phyloP scores from a whole-genome alignment of 345 rosid genomes.

The Moricandia moricandioides region DNA sequence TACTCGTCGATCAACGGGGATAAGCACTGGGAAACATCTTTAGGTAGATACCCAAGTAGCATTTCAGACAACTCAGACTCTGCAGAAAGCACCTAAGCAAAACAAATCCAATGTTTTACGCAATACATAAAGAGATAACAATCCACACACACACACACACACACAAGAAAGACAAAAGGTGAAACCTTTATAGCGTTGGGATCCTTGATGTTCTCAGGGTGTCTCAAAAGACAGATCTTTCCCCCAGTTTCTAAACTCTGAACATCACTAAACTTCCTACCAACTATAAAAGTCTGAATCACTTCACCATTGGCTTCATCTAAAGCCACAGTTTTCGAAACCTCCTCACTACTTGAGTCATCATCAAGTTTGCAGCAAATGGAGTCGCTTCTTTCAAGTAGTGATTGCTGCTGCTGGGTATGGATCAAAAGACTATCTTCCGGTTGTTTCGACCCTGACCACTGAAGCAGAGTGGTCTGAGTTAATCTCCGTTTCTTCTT shows the following conservation, averaged over 20 bases:
- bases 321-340: not conserved
- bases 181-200: slow-evolving; percentile 74
- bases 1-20: slow-evolving; percentile 67
- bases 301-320: slow-evolving; percentile 37
- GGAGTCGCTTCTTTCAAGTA: not conserved
- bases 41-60: slow-evolving; percentile 84
- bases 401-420: not conserved
- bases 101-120: not conserved
- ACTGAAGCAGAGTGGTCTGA: slow-evolving; percentile 75
- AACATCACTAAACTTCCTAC: slow-evolving; percentile 74
- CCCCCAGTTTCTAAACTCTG: slow-evolving; percentile 49
- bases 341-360: slow-evolving; percentile 22
- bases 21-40: slow-evolving; percentile 63
- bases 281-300: slow-evolving; percentile 76
- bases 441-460: slow-evolving; percentile 37
- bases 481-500: slow-evolving; percentile 64
- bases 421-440: not conserved
- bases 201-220: slow-evolving; percentile 71
- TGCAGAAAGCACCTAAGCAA: slow-evolving; percentile 57
- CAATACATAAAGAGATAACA: slow-evolving; percentile 1
- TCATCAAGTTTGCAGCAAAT: not conserved
- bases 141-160: not conserved
- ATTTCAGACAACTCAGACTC: slow-evolving; percentile 44
- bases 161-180: slow-evolving; percentile 4
- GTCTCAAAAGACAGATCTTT: slow-evolving; percentile 57